Evolutionary conservation across 176 grass and related monocot genomes (phyloP).

Genomic region (Carex pumila): DNA sequence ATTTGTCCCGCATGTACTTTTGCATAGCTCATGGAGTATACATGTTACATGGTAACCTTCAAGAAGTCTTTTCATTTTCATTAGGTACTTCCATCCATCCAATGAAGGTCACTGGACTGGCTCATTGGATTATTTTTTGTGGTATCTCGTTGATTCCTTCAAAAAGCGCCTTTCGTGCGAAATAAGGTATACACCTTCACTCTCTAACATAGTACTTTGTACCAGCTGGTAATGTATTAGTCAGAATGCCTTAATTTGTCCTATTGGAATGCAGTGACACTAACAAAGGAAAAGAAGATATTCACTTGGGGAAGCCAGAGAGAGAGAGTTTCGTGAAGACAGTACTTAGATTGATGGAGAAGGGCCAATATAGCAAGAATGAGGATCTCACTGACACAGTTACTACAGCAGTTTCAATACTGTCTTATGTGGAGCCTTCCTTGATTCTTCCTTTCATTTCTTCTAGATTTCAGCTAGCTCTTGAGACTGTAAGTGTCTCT

Average conservation of each 20-base stretch:
- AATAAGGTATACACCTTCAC: slow-evolving; percentile 48
- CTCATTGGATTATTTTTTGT: slow-evolving; percentile 70
- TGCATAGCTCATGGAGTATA: background rate
- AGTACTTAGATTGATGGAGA: slow-evolving; percentile 81
- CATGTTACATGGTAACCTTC: slow-evolving; percentile 24
- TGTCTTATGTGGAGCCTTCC: slow-evolving; percentile 85
- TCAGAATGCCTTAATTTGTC: background rate
- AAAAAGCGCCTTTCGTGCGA: slow-evolving; percentile 76
- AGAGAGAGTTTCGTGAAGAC: slow-evolving; percentile 61
- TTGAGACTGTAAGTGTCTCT: slow-evolving; percentile 75
- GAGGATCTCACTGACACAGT: slow-evolving; percentile 80
- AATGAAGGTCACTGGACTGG: slow-evolving; percentile 92
- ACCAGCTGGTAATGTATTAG: background rate
- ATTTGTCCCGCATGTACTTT: slow-evolving; percentile 27
- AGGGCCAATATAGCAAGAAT: slow-evolving; percentile 94
- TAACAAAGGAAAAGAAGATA: slow-evolving; percentile 20
- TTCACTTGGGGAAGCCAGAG: slow-evolving; percentile 63
- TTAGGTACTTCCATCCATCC: slow-evolving; percentile 92
- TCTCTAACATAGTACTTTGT: background rate
- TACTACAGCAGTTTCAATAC: slow-evolving; percentile 68
- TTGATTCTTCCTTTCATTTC: slow-evolving; percentile 92
- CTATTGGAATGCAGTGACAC: slow-evolving; percentile 24
- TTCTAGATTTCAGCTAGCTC: slow-evolving; percentile 69
- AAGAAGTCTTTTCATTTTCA: slow-evolving; percentile 14
- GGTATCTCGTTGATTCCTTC: slow-evolving; percentile 63